A percentile compares a stretch with the other conserved stretches of the same genome.
Conservation (phyloP, 306 rosid species). For the Dicorynia guianensis region DNA sequence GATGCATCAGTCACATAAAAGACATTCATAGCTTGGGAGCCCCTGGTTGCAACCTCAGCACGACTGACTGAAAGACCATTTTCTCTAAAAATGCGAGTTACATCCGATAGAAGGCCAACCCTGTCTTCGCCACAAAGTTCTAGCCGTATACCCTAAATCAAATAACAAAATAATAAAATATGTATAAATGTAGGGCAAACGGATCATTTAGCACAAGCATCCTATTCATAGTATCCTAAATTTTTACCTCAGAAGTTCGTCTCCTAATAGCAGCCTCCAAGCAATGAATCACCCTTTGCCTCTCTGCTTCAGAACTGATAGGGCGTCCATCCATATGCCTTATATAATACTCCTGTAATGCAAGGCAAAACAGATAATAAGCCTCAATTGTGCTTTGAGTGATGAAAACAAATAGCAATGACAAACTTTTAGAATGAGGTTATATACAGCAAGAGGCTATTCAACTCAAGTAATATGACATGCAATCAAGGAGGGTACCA, state of each 20-base stretch:
- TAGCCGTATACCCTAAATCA: conserved; percentile 82
- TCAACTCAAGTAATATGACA: conserved; percentile 31
- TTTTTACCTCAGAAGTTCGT: conserved; percentile 81
- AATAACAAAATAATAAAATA: conserved; percentile 22
- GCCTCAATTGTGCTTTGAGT: not conserved
- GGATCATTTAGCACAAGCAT: not conserved
- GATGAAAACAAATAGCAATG: conserved; percentile 16
- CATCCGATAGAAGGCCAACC: conserved; percentile 87
- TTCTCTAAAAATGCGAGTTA: conserved; percentile 95
- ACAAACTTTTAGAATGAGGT: not conserved
- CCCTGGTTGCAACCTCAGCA: conserved; percentile 94
- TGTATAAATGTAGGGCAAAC: not conserved
- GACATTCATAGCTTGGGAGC: conserved; percentile 78
- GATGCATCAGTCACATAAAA: conserved; percentile 88
- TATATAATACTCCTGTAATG: conserved; percentile 79
- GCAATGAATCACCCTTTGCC: conserved; percentile 93
- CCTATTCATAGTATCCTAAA: not conserved
- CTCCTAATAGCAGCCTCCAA: conserved; percentile 94
- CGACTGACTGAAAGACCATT: conserved; percentile 89
- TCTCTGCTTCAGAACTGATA: conserved; percentile 87
- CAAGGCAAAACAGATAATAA: not conserved
- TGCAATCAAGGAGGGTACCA: conserved; percentile 8
- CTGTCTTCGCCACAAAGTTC: conserved; percentile 90
- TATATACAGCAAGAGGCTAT: not conserved
- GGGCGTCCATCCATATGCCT: conserved; percentile 91